Evolutionary conservation across 208 protist genomes (phyloP).

Genomic region (Leishmania amazonensis): DNA sequence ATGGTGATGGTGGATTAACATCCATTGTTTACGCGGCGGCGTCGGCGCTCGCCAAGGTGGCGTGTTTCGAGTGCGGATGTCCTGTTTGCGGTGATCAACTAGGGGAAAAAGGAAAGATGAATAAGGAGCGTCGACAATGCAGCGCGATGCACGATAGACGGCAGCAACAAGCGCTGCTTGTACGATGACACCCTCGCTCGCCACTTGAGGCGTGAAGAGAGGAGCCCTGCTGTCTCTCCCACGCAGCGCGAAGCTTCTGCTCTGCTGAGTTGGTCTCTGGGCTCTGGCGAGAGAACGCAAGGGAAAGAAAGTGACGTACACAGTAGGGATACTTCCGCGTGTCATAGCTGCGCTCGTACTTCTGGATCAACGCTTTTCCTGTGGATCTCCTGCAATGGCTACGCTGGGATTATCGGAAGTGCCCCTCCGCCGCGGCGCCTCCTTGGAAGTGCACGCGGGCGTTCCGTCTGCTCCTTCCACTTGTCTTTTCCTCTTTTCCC

Average conservation of each 20-base stretch:
- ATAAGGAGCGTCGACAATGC: not conserved
- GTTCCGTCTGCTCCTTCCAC: not conserved
- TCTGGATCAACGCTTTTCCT: not conserved
- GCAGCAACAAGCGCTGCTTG: not conserved
- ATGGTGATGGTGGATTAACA: not conserved
- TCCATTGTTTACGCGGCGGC: not conserved
- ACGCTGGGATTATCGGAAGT: not conserved
- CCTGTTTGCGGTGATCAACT: not conserved
- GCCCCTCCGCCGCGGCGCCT: no score
- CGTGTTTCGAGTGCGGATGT: no score
- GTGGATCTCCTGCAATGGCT: not conserved
- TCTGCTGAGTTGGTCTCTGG: not conserved
- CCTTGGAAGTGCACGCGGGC: not conserved
- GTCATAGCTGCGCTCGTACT: not conserved
- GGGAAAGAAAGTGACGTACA: not conserved
- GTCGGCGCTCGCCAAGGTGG: not conserved
- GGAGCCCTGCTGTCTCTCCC: not conserved
- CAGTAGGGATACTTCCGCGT: not conserved
- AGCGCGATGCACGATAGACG: not conserved
- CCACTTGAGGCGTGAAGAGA: not conserved
- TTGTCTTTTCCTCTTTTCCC: not conserved
- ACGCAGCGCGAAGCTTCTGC: not conserved
- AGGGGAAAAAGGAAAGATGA: not conserved
- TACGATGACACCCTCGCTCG: not conserved
- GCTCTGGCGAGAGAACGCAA: not conserved